Percentiles rank a stretch among this genome's conserved stretches.
Conservation (phyloP, 345 rosid genomes). For the Stellera chamaejasme region DNA sequence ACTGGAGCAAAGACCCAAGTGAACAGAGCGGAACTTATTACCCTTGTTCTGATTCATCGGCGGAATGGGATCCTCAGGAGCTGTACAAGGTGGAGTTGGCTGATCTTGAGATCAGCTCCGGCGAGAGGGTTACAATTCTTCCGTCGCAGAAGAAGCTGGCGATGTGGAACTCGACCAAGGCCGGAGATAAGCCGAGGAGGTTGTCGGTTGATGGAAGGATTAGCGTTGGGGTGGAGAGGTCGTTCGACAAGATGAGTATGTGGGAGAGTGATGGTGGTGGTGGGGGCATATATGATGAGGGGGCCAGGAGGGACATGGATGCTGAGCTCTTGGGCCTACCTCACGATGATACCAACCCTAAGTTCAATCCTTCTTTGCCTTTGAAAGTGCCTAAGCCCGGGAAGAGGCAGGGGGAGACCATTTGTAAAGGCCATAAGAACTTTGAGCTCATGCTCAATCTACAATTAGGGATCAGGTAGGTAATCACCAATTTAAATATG, state of each 20-base stretch:
- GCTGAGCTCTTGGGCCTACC: conserved; percentile 39
- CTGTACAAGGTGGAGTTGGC: conserved; percentile 35
- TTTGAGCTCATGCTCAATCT: conserved; percentile 95
- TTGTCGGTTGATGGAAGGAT: conserved; percentile 79
- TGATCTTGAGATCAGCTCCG: conserved; percentile 32
- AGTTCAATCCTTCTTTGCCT: conserved; percentile 24
- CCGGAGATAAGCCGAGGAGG: conserved; percentile 50
- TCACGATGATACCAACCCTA: conserved; percentile 26
- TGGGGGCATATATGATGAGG: conserved; percentile 14
- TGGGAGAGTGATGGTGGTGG: conserved; percentile 41
- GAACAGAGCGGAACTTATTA: conserved; percentile 75
- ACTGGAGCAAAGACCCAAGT: conserved; percentile 73
- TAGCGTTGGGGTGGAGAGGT: conserved; percentile 69
- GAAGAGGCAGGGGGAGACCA: conserved; percentile 83
- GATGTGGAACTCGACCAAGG: conserved; percentile 70
- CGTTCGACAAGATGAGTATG: conserved; percentile 58
- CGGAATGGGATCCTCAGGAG: conserved; percentile 64
- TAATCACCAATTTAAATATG: neutral
- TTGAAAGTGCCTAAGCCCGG: conserved; percentile 56
- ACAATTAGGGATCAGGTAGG: conserved; percentile 66
- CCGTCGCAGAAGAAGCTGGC: conserved; percentile 93
- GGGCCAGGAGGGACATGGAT: conserved; percentile 26
- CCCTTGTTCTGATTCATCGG: conserved; percentile 34
- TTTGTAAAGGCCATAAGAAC: conserved; percentile 81
- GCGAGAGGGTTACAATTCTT: conserved; percentile 58